Base-by-base conservation (phyloP, 768 basidiomycete species). In the Thelephora aurantiotincta region DNA sequence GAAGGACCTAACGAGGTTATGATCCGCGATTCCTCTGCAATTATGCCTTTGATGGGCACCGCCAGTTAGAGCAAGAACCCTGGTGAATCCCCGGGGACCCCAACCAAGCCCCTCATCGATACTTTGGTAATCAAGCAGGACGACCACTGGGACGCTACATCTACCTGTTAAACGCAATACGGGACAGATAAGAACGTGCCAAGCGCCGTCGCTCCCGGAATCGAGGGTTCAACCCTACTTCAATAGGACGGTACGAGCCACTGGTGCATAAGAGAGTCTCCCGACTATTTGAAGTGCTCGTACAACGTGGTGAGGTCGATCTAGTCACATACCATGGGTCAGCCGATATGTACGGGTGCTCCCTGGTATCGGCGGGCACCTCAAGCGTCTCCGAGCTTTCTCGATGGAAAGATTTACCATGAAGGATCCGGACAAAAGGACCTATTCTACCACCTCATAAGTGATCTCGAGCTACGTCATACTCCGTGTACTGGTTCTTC, bases 351-450 rank as follows among this genome's bases (percentile, higher is more conserved):
- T 41, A 9, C 7, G 14, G 22, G 9, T 6, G 9, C 3, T 41
- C 38, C 38, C 38, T 4, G 16, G 22, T 16, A 26, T 55, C 12
- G 56, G 52, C 7, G 36, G 44, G n/a, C 44, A 55, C 23, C 49
- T 57, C 52, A 52, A 49, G 35, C 49, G 51, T 34, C 42, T 57
- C 42, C 52, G 57, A 33, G 45, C 18, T 20, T 52, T 54, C 26
- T 53, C 52, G 26, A 48, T 51, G 46, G 18, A 50, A 19, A 54
- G 53, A n/a, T 44, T 50, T 19, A 44, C 38, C 5, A 47, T 33
- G 36, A 49, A 12, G 60, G 58, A 18, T 52, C 53, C 7, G 35
- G 45, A 14, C 46, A 38, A 18, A 57, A 58, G 45, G 60, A 62
- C 36, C 51, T 50, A 22, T 33, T 48, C 35, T 49, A 48, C 22